Base-by-base conservation (phyloP, 805 yeast genomes). In the Debaryomyces castellii region DNA sequence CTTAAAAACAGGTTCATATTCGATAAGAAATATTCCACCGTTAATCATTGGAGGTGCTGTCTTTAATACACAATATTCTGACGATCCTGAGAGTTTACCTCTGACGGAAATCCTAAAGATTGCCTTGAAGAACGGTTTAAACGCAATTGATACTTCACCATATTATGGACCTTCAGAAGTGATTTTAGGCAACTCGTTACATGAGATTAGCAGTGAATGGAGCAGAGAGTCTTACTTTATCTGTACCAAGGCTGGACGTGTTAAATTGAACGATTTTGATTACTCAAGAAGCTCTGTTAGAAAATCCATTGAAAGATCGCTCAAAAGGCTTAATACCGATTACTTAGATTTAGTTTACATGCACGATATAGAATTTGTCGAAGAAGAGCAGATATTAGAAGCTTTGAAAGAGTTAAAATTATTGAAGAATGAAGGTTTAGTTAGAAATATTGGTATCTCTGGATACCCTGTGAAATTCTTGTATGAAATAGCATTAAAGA, bases 111-210 rank as follows among this genome's bases (percentile, higher is more conserved):
- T 91, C 41, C 53, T 91, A 17, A 59, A 68, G 40, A 55, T 62
- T 11, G 94, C 91, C 0, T 83, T 91, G 55, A 65, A 70, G 17
- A 59, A 72, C 21, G 97, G 97, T 0, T 69, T 89, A 48, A 77
- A 74, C 39, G 94, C 96, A 1, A 72, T 91, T 30, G 97, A 91
- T 59, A 89, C 97, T 0, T 87, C 97, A 0, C 97, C 97, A 3
- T 90, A 88, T 66, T 91, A 91, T 60, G 97, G 97, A 0, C 89
- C 89, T 0, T 87, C 96, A 4, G 98, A 91, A 58, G 73, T 66
- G 16, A 51, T 91, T 11, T 60, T 88, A 5, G 97, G 98, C 1
- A 49, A 73, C 12, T 92, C 90, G 0, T 66, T 91, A 51, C 30
- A 30, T 23, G 33, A 54, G 16, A 41, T 65, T 27, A 32, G 27